These are phyloP conservation scores for Verbena officinalis DNA, from an alignment of 257 asterid species.

Conservation along the genomic window DNA sequence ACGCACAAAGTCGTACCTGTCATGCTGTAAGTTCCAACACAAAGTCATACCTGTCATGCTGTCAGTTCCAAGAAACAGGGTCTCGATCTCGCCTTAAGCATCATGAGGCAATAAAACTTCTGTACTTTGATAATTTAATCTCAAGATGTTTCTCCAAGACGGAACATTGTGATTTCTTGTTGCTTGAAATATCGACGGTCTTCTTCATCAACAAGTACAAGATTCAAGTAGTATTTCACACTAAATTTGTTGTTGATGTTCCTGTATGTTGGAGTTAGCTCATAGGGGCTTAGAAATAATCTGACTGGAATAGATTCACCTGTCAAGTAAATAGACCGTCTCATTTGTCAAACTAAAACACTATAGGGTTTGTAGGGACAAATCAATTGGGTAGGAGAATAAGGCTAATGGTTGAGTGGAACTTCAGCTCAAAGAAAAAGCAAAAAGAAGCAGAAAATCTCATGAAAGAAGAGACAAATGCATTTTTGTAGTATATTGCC, in stretches of 20 bases:
- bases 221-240: conserved; percentile 89
- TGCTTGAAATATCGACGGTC: conserved; percentile 97
- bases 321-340: conserved; percentile 38
- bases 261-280: conserved; percentile 84
- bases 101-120: conserved; percentile 17
- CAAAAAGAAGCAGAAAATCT: not conserved
- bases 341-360: conserved; percentile 9
- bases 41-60: not conserved
- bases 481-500: not conserved
- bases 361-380: not conserved
- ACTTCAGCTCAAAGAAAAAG: not conserved
- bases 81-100: conserved; percentile 10
- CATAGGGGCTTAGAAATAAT: conserved; percentile 95
- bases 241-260: conserved; percentile 97
- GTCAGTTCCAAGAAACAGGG: conserved; percentile 10
- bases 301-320: conserved; percentile 98
- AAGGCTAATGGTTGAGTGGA: not conserved
- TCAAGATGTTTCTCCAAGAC: conserved; percentile 66
- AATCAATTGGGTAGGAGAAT: not conserved
- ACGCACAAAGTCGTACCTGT: conserved; percentile 14
- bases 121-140: conserved; percentile 1
- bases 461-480: not conserved
- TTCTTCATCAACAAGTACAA: conserved; percentile 96
- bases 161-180: conserved; percentile 87
- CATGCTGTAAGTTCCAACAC: too few relatives aligned